A percentile compares a stretch with the other conserved stretches of the same genome.
phyloP scores from a whole-genome alignment of 2,329 filamentous ascomycete genomes.

The Conoideocrella luteorostrata region DNA sequence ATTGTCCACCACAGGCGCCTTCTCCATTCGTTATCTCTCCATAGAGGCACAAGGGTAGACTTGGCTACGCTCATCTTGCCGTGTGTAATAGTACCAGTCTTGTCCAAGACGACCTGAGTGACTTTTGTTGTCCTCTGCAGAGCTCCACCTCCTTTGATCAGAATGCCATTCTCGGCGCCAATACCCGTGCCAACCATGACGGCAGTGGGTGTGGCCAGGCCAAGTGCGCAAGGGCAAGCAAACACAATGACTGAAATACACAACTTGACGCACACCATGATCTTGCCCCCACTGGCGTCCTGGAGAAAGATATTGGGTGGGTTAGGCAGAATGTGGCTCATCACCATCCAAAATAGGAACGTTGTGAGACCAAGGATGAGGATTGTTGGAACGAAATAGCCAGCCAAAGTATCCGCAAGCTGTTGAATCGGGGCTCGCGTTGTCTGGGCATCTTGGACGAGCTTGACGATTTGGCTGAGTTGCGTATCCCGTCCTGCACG shows the following conservation, averaged over 20 bases:
- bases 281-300: slow-evolving; percentile 74
- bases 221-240: slow-evolving; percentile 94
- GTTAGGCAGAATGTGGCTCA: slow-evolving; percentile 76
- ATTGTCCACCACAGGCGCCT: slow-evolving; percentile 89
- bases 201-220: slow-evolving; percentile 88
- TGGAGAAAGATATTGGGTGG: slow-evolving; percentile 86
- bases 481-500: slow-evolving; percentile 92
- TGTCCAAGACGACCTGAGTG: slow-evolving; percentile 86
- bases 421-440: slow-evolving; percentile 90
- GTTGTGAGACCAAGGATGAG: slow-evolving; percentile 77
- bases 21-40: slow-evolving; percentile 62
- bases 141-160: slow-evolving; percentile 94
- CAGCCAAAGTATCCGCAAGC: slow-evolving; percentile 82
- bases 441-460: slow-evolving; percentile 97
- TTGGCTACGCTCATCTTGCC: slow-evolving; percentile 92
- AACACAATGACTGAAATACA: slow-evolving; percentile 99
- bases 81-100: slow-evolving; percentile 90
- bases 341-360: slow-evolving; percentile 88
- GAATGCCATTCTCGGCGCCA: slow-evolving; percentile 88
- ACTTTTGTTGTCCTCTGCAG: slow-evolving; percentile 87
- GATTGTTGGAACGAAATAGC: slow-evolving; percentile 90
- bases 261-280: slow-evolving; percentile 95
- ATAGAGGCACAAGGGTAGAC: slow-evolving; percentile 57
- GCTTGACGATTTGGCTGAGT: slow-evolving; percentile 92
- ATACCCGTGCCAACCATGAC: slow-evolving; percentile 99